Evolutionary conservation across 805 yeast species (phyloP).

Genomic region (Wickerhamiella cacticola): DNA sequence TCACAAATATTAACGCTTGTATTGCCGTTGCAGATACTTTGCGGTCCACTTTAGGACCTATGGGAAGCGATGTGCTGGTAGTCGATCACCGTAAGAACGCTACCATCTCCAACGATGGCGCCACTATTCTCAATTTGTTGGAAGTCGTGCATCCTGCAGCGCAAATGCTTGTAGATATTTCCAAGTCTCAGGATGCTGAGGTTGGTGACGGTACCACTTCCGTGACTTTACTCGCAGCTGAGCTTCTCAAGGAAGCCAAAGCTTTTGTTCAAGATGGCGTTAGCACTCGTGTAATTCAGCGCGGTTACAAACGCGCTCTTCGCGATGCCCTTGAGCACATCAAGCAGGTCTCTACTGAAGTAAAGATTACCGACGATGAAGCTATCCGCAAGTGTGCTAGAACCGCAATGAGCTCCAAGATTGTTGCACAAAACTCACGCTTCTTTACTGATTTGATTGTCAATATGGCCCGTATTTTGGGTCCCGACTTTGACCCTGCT

Average conservation of each 20-base stretch:
- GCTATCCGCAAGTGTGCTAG: constrained; percentile 82
- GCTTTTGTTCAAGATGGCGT: constrained; percentile 91
- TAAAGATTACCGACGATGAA: constrained; percentile 37
- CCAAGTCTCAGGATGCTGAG: constrained; percentile 95
- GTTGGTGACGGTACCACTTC: constrained; percentile 98
- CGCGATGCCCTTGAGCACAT: constrained; percentile 62
- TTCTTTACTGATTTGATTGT: constrained; percentile 95
- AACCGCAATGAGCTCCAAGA: constrained; percentile 94
- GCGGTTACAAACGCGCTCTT: constrained; percentile 78
- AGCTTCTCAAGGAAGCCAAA: constrained; percentile 79
- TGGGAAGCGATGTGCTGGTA: constrained; percentile 89
- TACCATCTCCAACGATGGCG: constrained; percentile 96
- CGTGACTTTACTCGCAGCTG: constrained; percentile 84
- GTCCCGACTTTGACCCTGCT: constrained; percentile 71
- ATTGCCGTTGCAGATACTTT: constrained; percentile 92
- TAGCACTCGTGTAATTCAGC: constrained; percentile 75
- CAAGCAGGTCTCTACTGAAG: constrained; percentile 61
- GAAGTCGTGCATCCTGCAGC: constrained; percentile 99
- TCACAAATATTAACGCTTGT: constrained; percentile 93
- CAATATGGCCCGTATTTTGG: constrained; percentile 82
- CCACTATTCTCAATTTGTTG: constrained; percentile 79
- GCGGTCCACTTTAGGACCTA: constrained; percentile 90
- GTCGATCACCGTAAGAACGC: constrained; percentile 75
- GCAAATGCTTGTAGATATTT: constrained; percentile 82
- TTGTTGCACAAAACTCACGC: constrained; percentile 73